Conservation (phyloP, 495 filamentous ascomycete genomes). For the Friedmanniomyces simplex region DNA sequence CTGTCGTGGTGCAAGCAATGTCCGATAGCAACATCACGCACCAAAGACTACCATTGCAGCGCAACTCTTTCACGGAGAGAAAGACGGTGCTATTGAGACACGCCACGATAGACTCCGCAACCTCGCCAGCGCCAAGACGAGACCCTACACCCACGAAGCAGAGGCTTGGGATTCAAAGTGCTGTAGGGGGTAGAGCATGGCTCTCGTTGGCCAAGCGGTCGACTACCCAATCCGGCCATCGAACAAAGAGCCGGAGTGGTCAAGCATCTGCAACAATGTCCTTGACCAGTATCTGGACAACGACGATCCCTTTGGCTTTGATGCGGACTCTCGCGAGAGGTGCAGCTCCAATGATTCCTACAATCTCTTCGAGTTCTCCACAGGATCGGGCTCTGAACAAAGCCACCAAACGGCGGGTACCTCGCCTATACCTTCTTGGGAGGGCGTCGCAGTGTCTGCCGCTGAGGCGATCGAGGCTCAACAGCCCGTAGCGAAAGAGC, state of each 20-base stretch:
- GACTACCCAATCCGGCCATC: conserved; percentile 27
- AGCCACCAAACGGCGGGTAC: conserved; percentile 22
- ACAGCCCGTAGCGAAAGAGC: conserved; percentile 25
- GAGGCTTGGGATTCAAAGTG: background rate
- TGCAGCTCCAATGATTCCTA: conserved; percentile 24
- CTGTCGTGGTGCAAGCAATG: background rate
- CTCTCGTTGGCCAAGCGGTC: conserved; percentile 2
- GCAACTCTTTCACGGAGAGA: too few relatives aligned
- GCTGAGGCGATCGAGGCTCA: conserved; percentile 15
- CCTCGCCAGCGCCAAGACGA: background rate
- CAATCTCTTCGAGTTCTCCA: conserved; percentile 29
- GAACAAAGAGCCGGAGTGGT: conserved; percentile 30
- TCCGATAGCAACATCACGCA: too few relatives aligned
- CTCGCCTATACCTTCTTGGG: conserved; percentile 24
- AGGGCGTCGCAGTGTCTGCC: background rate
- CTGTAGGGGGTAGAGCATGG: background rate
- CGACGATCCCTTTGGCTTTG: conserved; percentile 28
- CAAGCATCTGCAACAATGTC: conserved; percentile 31
- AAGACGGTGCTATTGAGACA: too few relatives aligned
- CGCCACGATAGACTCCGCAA: too few relatives aligned
- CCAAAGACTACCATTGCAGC: too few relatives aligned
- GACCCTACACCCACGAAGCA: background rate
- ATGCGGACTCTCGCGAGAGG: conserved; percentile 19
- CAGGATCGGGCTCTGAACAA: conserved; percentile 25
- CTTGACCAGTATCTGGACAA: conserved; percentile 34